These are phyloP conservation scores for Xerocomus potaroensis DNA, from an alignment of 768 basidiomycete species.

Conservation along the genomic window DNA sequence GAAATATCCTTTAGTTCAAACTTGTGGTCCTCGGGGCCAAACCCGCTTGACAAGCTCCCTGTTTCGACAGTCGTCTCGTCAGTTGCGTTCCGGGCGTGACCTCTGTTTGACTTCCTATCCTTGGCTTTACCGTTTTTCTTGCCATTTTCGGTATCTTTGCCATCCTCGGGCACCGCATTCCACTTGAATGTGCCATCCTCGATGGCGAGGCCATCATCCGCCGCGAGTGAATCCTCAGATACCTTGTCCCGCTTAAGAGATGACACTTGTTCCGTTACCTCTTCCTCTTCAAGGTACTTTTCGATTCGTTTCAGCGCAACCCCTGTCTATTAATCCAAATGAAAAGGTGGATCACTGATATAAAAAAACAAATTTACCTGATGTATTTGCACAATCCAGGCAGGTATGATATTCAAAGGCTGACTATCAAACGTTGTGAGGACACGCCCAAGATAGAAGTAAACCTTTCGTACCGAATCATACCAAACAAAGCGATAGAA, in stretches of 20 bases:
- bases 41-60: slow-evolving; percentile 10
- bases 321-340: slow-evolving; percentile 35
- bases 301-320: slow-evolving; percentile 61
- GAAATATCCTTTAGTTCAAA: slow-evolving; percentile 44
- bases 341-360: neutral
- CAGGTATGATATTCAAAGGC: slow-evolving; percentile 77
- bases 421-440: slow-evolving; percentile 31
- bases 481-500: slow-evolving; percentile 79
- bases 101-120: neutral
- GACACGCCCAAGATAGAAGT: neutral
- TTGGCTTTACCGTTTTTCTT: slow-evolving; percentile 14
- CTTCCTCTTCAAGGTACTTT: slow-evolving; percentile 57
- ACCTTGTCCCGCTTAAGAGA: slow-evolving; percentile 41
- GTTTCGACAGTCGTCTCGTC: slow-evolving; percentile 15
- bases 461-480: slow-evolving; percentile 56
- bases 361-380: slow-evolving; percentile 33
- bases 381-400: slow-evolving; percentile 73
- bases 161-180: slow-evolving; percentile 43
- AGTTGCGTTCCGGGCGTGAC: neutral
- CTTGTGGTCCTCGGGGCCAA: slow-evolving; percentile 27
- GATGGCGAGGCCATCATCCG: slow-evolving; percentile 42
- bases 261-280: slow-evolving; percentile 58
- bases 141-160: slow-evolving; percentile 20
- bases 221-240: slow-evolving; percentile 20
- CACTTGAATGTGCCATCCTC: slow-evolving; percentile 52